These are phyloP conservation scores for Sporothrix protearum DNA, from an alignment of 2,329 filamentous ascomycete genomes.

Conservation along the genomic window DNA sequence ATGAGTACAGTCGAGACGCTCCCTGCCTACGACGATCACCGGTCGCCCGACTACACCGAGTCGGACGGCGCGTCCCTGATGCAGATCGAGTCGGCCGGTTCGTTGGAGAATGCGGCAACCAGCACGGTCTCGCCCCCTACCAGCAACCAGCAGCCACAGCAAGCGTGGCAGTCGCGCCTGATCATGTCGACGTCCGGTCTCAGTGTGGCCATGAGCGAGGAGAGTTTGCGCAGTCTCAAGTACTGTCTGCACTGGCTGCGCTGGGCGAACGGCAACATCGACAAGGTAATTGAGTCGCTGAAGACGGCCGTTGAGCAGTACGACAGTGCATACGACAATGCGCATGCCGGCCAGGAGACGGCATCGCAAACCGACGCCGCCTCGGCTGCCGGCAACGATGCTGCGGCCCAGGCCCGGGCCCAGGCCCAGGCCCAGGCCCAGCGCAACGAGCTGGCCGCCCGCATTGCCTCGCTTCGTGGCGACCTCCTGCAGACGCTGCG, in stretches of 20 bases:
- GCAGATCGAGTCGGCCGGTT: conserved; percentile 31
- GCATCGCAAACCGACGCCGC: neutral
- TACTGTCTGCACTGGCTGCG: conserved; percentile 79
- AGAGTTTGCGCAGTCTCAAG: conserved; percentile 77
- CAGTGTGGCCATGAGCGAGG: conserved; percentile 85
- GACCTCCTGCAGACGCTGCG: conserved; percentile 78
- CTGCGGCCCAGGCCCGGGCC: conserved; percentile 32
- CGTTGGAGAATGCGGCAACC: neutral
- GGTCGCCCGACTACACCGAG: conserved; percentile 72
- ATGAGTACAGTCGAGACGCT: conserved; percentile 69
- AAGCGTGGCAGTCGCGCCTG: conserved; percentile 71
- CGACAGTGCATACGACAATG: conserved; percentile 48
- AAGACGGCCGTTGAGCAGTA: conserved; percentile 77
- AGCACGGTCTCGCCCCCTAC: neutral
- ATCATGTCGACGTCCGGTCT: conserved; percentile 89
- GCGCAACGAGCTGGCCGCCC: conserved; percentile 51
- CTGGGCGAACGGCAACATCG: conserved; percentile 78
- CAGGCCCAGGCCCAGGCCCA: conserved; percentile 32
- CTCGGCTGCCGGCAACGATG: conserved; percentile 27
- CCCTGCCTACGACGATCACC: conserved; percentile 77
- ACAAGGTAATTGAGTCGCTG: conserved; percentile 68
- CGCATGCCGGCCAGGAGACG: neutral
- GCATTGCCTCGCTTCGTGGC: conserved; percentile 63
- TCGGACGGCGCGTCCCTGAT: conserved; percentile 32
- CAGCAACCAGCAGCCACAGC: conserved; percentile 22